These are phyloP conservation scores for Aspergillus eucalypticola DNA, from an alignment of 2,329 filamentous ascomycete genomes.

Conservation along the genomic window DNA sequence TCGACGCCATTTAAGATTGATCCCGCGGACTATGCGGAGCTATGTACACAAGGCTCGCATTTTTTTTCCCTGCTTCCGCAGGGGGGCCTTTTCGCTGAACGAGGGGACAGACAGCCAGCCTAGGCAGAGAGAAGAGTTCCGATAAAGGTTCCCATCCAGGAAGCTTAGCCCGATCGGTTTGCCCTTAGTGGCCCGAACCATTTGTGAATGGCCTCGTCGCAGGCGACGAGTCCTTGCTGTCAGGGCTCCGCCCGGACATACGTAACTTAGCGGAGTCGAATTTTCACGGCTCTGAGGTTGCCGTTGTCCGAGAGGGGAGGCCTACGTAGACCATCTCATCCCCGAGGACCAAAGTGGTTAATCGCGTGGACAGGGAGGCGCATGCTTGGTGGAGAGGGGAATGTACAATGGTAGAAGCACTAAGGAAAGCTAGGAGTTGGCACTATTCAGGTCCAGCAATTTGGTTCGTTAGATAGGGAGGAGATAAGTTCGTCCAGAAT, in stretches of 20 bases:
- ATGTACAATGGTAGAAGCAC: too few relatives aligned
- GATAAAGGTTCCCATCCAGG: not conserved
- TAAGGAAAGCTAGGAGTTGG: too few relatives aligned
- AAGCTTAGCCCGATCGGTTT: not conserved
- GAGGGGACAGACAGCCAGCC: too few relatives aligned
- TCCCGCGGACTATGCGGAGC: not conserved
- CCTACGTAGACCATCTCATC: not conserved
- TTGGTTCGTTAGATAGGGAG: too few relatives aligned
- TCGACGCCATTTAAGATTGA: conserved; percentile 2
- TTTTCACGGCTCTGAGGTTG: not conserved
- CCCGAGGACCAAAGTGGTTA: not conserved
- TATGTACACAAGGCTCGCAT: not conserved
- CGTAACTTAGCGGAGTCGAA: conserved; percentile 6
- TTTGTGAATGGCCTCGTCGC: not conserved
- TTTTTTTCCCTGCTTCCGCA: not conserved
- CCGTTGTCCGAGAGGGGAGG: not conserved
- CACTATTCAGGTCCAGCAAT: too few relatives aligned
- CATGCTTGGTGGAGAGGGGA: too few relatives aligned
- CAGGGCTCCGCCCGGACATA: conserved; percentile 1
- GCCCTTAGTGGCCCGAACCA: not conserved
- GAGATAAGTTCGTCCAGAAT: too few relatives aligned
- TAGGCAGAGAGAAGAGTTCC: not conserved
- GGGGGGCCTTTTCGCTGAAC: too few relatives aligned
- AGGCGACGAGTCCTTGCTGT: not conserved
- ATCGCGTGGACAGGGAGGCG: not conserved